Evolutionary conservation across 306 rosid species (phyloP), one percentile per base, ranked within the genome.

Genomic region (Dalbergia cochinchinensis): DNA sequence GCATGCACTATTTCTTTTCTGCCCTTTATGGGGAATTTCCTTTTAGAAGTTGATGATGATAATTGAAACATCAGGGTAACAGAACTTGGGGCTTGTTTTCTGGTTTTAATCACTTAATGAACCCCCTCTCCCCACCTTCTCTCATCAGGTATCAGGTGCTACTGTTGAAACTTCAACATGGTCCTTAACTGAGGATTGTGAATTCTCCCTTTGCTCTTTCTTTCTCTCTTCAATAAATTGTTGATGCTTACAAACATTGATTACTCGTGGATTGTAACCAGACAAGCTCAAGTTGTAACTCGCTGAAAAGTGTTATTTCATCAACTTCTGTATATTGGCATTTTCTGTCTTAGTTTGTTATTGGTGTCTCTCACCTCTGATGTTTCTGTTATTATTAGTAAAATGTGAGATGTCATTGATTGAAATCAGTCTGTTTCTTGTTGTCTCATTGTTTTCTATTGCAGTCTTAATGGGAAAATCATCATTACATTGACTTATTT

Each of bases 281-380:
- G 65, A 65, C 73, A 76, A 72, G 61, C 65, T 55, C 78, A 65
- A 47, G 59, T 63, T 65, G 18, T 76, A 76, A 66, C 65, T 76
- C 76, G 72, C 41, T 82, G 67, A 48, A 82, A 84, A 82, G 78
- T 67, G 60, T 16, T 76, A 5, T 45, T 82, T 77, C 61, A 65
- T 66, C 78, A 50, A 19, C 74, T 62, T 61, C 68, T 87, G 78
- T n/a, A 35, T 39, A 62, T 81, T 74, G 68, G 35, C 48, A 31
- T 11, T 20, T 68, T 72, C 57, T 58, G 85, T 71, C 35, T 61
- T 59, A 64, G 76, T 71, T 78, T 78, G 72, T 67, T 84, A 37
- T 7, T 75, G 74, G 48, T 69, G 82, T 64, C 51, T 58, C 73
- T 78, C 37, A 70, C 48, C 53, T 72, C 45, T 65, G 83, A 39